phyloP scores from a whole-genome alignment of 1,139 yeast species.

The Candida tropicalis region DNA sequence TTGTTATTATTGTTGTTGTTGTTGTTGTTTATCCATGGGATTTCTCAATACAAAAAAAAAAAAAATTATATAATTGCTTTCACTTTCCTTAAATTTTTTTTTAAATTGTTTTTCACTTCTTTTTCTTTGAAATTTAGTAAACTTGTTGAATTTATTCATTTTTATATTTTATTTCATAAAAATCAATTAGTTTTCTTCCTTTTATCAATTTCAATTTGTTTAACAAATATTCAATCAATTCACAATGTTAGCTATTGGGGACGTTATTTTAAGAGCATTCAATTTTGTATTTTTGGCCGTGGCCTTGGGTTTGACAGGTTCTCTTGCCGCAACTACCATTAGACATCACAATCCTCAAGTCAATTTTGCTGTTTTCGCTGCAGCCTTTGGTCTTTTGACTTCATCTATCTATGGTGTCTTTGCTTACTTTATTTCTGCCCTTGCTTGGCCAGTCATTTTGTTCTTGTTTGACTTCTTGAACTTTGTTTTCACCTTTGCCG shows the following conservation, averaged over 20 bases:
- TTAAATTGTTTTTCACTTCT: neutral
- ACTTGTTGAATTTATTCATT: neutral
- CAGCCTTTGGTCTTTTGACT: slow-evolving; percentile 81
- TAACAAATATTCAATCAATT: slow-evolving; percentile 4
- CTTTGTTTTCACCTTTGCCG: slow-evolving; percentile 90
- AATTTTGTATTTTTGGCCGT: slow-evolving; percentile 77
- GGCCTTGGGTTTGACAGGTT: slow-evolving; percentile 82
- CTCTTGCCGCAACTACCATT: slow-evolving; percentile 71
- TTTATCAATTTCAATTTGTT: neutral
- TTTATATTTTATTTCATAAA: neutral
- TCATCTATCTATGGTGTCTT: slow-evolving; percentile 77
- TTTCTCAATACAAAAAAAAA: too few species aligned
- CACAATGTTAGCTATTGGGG: slow-evolving; percentile 67
- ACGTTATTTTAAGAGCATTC: slow-evolving; percentile 68
- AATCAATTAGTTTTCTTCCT: neutral
- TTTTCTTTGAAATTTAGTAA: neutral
- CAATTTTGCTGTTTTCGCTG: slow-evolving; percentile 83
- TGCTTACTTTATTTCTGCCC: slow-evolving; percentile 75
- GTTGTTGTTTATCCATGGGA: neutral
- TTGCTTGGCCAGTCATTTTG: slow-evolving; percentile 86
- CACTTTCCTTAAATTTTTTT: slow-evolving; percentile 1
- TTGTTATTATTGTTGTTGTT: slow-evolving; percentile 4
- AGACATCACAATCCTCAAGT: slow-evolving; percentile 72
- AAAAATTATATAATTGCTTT: slow-evolving; percentile 7
- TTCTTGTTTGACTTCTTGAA: slow-evolving; percentile 81